Evolutionary conservation across 257 asterid species (phyloP).

Genomic region (Ophiorrhiza pumila): DNA sequence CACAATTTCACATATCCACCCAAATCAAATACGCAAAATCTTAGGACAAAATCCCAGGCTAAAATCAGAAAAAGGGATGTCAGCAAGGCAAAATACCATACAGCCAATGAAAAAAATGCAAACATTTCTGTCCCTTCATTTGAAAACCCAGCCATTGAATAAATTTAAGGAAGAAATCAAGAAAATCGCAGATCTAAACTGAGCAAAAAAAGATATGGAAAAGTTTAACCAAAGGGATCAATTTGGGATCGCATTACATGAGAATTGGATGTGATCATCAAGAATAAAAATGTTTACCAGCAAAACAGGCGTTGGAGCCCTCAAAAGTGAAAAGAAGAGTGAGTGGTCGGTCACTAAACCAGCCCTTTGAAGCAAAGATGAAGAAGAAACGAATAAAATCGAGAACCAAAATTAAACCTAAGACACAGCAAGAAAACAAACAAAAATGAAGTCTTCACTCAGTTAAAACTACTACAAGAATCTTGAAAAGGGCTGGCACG

Average conservation of each 20-base stretch:
- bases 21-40: background rate
- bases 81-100: slow-evolving; percentile 16
- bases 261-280: background rate
- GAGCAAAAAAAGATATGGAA: background rate
- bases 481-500: background rate
- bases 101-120: background rate
- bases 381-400: background rate
- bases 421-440: background rate
- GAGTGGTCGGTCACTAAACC: background rate
- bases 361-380: background rate
- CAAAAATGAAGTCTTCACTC: background rate
- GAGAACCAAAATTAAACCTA: background rate
- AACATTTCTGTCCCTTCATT: background rate
- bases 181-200: slow-evolving; percentile 15
- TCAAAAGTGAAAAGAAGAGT: background rate
- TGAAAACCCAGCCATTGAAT: background rate
- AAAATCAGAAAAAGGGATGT: slow-evolving; percentile 5
- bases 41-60: slow-evolving; percentile 4
- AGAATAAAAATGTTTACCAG: background rate
- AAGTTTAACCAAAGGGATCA: background rate
- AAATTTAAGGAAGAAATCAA: background rate
- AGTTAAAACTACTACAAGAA: background rate
- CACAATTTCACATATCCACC: background rate
- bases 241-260: background rate
- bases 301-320: background rate